phyloP scores from a whole-genome alignment of 805 yeast genomes.

The Candida sithepensis region DNA sequence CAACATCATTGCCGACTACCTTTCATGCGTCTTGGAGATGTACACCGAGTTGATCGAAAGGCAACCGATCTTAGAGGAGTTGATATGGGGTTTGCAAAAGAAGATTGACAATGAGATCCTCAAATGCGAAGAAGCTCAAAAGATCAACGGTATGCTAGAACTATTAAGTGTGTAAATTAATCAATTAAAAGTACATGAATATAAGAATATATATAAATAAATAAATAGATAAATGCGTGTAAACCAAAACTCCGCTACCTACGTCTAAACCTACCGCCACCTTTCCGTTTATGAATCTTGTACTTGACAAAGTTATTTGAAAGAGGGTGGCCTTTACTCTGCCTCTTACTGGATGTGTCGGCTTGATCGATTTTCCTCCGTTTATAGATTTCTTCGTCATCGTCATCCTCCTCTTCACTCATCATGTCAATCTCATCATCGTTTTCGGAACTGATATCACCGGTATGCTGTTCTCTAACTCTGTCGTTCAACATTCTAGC shows the following conservation, averaged over 20 bases:
- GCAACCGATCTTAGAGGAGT: slow-evolving; percentile 74
- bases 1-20: slow-evolving; percentile 60
- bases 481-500: not conserved
- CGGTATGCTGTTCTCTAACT: not conserved
- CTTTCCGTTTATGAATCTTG: slow-evolving; percentile 28
- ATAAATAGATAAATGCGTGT: slow-evolving; percentile 3
- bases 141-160: slow-evolving; percentile 91
- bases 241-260: slow-evolving; percentile 12
- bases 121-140: slow-evolving; percentile 82
- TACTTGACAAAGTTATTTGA: slow-evolving; percentile 34
- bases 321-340: slow-evolving; percentile 24
- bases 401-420: slow-evolving; percentile 18
- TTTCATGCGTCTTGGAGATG: slow-evolving; percentile 66
- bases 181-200: too few species aligned
- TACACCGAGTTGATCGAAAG: slow-evolving; percentile 71
- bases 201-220: slow-evolving; percentile 8
- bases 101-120: slow-evolving; percentile 66
- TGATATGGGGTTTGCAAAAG: slow-evolving; percentile 56
- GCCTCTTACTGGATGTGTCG: slow-evolving; percentile 17
- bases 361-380: slow-evolving; percentile 16
- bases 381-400: slow-evolving; percentile 20
- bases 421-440: slow-evolving; percentile 15
- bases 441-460: not conserved
- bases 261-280: slow-evolving; percentile 19
- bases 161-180: slow-evolving; percentile 54